A percentile compares a stretch with the other conserved stretches of the same genome.
Conservation (phyloP, 2,329 filamentous ascomycete genomes). For the Raffaelea ambrosiae region DNA sequence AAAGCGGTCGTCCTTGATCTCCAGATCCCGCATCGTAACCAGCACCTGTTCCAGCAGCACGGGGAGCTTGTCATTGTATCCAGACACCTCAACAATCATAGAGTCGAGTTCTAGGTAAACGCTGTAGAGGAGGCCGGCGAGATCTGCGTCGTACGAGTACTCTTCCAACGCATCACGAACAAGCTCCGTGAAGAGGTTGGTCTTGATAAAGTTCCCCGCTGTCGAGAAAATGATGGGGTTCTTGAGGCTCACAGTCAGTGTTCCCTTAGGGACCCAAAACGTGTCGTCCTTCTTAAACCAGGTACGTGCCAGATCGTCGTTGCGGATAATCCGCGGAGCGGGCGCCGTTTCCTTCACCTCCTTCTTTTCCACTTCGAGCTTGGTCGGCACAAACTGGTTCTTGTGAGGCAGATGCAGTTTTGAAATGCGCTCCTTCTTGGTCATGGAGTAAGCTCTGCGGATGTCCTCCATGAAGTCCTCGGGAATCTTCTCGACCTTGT, state of each 20-base stretch:
- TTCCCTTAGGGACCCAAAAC: slow-evolving; percentile 96
- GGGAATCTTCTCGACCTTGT: slow-evolving; percentile 73
- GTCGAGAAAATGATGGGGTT: slow-evolving; percentile 74
- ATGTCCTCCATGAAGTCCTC: slow-evolving; percentile 65
- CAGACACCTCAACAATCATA: slow-evolving; percentile 68
- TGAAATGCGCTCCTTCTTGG: slow-evolving; percentile 49
- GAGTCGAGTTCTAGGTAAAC: slow-evolving; percentile 66
- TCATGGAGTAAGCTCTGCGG: slow-evolving; percentile 50
- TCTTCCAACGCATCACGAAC: slow-evolving; percentile 84
- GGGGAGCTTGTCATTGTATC: slow-evolving; percentile 94
- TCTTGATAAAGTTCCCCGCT: slow-evolving; percentile 69
- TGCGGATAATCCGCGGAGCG: slow-evolving; percentile 72
- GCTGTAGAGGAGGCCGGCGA: slow-evolving; percentile 79
- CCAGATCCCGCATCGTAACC: slow-evolving; percentile 71
- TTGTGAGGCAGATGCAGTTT: slow-evolving; percentile 80
- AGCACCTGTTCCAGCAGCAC: slow-evolving; percentile 87
- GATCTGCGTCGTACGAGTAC: slow-evolving; percentile 91
- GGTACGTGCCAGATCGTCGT: slow-evolving; percentile 69
- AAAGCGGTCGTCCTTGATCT: slow-evolving; percentile 81
- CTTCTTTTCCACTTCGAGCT: slow-evolving; percentile 91
- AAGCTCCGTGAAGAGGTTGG: slow-evolving; percentile 72
- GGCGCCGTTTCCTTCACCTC: slow-evolving; percentile 68
- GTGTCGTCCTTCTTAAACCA: slow-evolving; percentile 99
- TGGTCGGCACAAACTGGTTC: slow-evolving; percentile 93
- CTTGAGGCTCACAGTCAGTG: slow-evolving; percentile 70